Base-by-base conservation (phyloP, 1,139 yeast species). In the Trichomonascaceae sp. region DNA sequence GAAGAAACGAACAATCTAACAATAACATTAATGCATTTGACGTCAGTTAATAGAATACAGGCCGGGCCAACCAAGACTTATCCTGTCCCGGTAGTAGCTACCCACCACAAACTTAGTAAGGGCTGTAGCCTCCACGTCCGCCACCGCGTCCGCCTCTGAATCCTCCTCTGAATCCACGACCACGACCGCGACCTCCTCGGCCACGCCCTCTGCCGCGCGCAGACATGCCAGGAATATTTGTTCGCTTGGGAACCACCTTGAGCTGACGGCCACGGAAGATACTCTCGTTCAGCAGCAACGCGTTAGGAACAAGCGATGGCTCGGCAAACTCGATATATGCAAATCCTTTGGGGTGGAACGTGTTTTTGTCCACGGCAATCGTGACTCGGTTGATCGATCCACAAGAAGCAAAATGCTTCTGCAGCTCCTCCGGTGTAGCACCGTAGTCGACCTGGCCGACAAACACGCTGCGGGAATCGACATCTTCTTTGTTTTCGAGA, bases 361-460 rank as follows among this genome's bases (percentile, higher is more conserved):
- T 74, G 48, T 60, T 63, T 50, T 74, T 75, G 59, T 82, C 79
- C 43, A 69, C 63, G 54, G 79, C 60, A 36, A 87, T 79, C 1
- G 95, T 87, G 27, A 87, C 87, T 46, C 96, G 66, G 47, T 82
- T 77, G 32, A 87, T 81, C 2, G 69, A 66, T 1, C 96, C 97
- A 38, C 79, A 76, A 6, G 69, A 57, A 33, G 73, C 69, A 56
- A 87, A 84, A 45, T 77, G 81, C 35, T 76, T 74, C 52, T 84
- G 92, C 27, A 87, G 64, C 48, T 80, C 89, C 42, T 76, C 74
- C 6, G 95, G 93, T 3, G 87, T 71, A 3, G 87, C 61, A 9
- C 72, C 77, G 48, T 76, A 77, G 48, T 82, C 93, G 16, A 87
- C 92, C 50, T 84, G 84, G 14, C 95, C 93, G 15, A 87, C 82